Conservation (phyloP, 2,329 filamentous ascomycete genomes). For the Aspergillus felis region DNA sequence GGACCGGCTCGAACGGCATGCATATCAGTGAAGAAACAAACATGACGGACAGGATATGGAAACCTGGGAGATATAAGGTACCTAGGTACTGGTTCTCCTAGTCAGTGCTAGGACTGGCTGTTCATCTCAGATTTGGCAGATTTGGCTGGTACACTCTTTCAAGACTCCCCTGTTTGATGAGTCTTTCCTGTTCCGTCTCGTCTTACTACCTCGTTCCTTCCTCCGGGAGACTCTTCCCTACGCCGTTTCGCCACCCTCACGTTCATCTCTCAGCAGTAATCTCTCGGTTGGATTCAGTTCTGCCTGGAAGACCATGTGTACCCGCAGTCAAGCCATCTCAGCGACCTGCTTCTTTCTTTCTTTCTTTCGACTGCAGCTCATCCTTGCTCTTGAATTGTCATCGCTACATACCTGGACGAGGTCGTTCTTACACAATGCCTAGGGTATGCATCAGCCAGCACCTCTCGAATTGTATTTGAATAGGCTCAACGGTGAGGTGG, state of each 20-base stretch:
- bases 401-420: background rate
- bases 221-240: background rate
- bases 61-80: background rate
- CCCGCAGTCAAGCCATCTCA: background rate
- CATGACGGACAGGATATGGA: background rate
- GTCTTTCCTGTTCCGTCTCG: background rate
- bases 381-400: too few species aligned
- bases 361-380: background rate
- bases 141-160: background rate
- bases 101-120: background rate
- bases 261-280: background rate
- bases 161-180: background rate
- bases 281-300: background rate
- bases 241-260: background rate
- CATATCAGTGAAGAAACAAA: background rate
- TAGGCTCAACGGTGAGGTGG: background rate
- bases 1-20: background rate
- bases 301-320: background rate
- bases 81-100: background rate
- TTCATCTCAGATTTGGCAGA: background rate
- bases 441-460: background rate
- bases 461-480: background rate
- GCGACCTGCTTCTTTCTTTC: background rate
- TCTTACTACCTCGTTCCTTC: background rate
- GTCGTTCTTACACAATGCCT: background rate